Evolutionary conservation across 164 flowering plant genomes (phyloP).

Genomic region (Paratinospora sagittata): DNA sequence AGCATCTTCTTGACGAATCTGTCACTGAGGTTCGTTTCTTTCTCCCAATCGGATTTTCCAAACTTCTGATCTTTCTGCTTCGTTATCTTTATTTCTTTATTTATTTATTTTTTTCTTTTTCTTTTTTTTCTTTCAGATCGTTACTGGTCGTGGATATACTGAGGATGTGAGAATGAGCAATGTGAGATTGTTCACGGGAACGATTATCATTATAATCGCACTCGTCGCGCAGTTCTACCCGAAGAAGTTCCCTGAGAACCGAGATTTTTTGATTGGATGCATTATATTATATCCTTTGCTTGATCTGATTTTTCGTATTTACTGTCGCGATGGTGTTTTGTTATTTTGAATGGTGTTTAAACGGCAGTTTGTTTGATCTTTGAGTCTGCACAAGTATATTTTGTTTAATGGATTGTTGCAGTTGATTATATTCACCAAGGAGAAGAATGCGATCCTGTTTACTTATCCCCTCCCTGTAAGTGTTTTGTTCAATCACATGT

Average conservation of each 20-base stretch:
- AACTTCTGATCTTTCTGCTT: slow-evolving; percentile 14
- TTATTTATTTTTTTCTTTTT: not conserved
- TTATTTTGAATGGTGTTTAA: not conserved
- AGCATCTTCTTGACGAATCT: too few relatives aligned
- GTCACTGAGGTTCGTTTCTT: slow-evolving; percentile 59
- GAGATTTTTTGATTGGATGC: too few relatives aligned
- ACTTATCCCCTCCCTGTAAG: slow-evolving; percentile 77
- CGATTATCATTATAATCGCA: too few relatives aligned
- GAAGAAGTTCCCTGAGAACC: too few relatives aligned
- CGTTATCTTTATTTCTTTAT: not conserved
- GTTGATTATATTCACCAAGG: slow-evolving; percentile 68
- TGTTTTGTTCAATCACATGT: slow-evolving; percentile 6
- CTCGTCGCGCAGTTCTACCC: too few relatives aligned
- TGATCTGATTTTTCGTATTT: too few relatives aligned
- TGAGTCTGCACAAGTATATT: slow-evolving; percentile 68
- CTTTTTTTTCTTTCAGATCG: too few relatives aligned
- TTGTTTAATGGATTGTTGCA: slow-evolving; percentile 61
- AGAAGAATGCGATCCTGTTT: slow-evolving; percentile 79
- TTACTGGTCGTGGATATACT: too few relatives aligned
- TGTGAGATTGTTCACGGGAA: too few relatives aligned
- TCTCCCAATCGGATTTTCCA: not conserved
- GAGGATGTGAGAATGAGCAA: too few relatives aligned
- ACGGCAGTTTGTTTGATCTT: slow-evolving; percentile 35
- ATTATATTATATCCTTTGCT: too few relatives aligned
- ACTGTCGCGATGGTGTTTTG: too few relatives aligned